Base-by-base conservation (phyloP, 495 filamentous ascomycete genomes). In the Cercophora scortea region DNA sequence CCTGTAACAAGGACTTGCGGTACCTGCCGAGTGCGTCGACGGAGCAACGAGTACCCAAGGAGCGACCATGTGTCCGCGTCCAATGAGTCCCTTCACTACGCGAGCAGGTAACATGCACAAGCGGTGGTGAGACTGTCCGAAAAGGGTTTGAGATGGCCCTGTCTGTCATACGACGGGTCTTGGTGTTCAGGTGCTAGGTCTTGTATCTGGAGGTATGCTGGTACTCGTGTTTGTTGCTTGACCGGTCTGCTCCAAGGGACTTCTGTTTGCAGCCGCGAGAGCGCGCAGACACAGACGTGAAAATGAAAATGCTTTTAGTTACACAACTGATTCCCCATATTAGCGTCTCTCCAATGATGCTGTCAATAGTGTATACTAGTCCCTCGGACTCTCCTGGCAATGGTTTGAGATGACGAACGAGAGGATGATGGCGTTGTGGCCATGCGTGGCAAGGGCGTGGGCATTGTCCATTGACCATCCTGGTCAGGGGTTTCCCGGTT, bases 61-160 rank as follows among this genome's bases (percentile, higher is more conserved):
- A 16, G 32, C 8, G 33, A 16, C 19, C 35, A 43, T 45, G 10
- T n/a, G 9, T 17, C 35, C 36, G 36, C 42, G 33, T 34, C 58
- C 58, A 61, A 57, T 61, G 34, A 38, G 33, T 50, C 47, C 25
- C 8, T 16, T 38, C 35, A 36, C 17, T 52, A 50, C 40, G 45
- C 58, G 45, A 57, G 54, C 11, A 19, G n/a, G 42, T 44, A 50
- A 25, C 42, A 47, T 45, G 18, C 45, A 18, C 45, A 42, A 35
- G n/a, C 50, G 12, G 49, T 16, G 16, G 55, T 58, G 49, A 55
- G 40, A 61, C 52, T 44, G 17, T 49, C 35, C 43, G 49, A 40
- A 42, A 35, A 50, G 25, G 32, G 34, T 39, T 25, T 33, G 49
- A 48, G 42, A 38, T 35, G 25, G 52, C 40, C 42, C 40, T 18